Base-by-base conservation (phyloP, 345 rosid species). In the Bruguiera sexangula region DNA sequence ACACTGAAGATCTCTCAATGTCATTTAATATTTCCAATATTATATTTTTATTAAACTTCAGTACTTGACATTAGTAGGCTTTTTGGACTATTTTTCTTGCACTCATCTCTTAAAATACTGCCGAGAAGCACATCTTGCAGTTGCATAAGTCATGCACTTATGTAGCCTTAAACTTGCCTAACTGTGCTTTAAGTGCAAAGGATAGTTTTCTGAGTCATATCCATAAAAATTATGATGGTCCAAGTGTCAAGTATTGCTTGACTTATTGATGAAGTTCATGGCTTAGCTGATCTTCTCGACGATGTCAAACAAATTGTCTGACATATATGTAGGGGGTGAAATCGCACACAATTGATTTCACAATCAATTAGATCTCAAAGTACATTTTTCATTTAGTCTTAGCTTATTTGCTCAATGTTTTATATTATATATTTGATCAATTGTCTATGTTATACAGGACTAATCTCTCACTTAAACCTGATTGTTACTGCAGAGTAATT, bases 401-500 rank as follows among this genome's bases (percentile, higher is more conserved):
- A 3, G 16, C 2, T 10, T 37, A 37, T 9, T 37, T 54, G 27
- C 26, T 21, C 11, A 21, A 22, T 54, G 6, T 2, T n/a, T n/a
- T 24, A 19, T 53, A n/a, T 53, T 7, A 6, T 53, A 53, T 19
- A 24, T 19, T 2, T n/a, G 11, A 19, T n/a, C 57, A 53, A n/a
- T 19, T 64, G 22, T 46, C 46, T 13, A 2, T 21, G 6, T 19
- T n/a, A 4, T 64, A 15, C 18, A 13, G 15, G 37, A 55, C 26
- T 5, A 20, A 27, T 31, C 55, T 79, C 69, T 70, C 53, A 74
- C 75, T 55, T 57, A 51, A 61, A 50, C 65, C 62, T 70, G 34
- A 76, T 53, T 63, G 31, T 75, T 65, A 70, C 3, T 69, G 68
- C 97, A 94, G 97, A 87, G 91, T 80, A 79, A 81, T 81, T 91